Evolutionary conservation across 768 basidiomycete genomes (phyloP), one percentile per base, ranked within the genome.

Genomic region (Psilocybe tampanensis): DNA sequence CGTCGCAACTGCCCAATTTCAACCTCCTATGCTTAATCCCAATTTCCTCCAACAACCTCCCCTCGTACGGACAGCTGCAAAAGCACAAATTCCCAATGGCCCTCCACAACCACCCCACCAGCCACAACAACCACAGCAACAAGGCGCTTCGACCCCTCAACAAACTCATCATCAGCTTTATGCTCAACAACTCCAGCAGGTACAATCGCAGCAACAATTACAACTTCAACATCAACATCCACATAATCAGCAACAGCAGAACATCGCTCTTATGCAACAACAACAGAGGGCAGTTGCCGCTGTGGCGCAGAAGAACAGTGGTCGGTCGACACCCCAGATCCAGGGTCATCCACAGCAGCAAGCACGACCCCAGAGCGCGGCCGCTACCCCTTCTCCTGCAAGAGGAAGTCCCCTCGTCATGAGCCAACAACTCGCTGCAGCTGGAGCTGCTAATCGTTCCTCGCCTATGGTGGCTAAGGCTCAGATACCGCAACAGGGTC

Each of bases 341-440:
- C 75, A 73, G 9, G 69, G 66, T 3, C 73, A 60, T 41, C 62
- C 58, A 39, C 47, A 52, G 22, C 58, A 55, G 26, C 47, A 58
- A 52, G 33, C 58, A 53, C 13, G 51, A 15, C 52, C 49, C 13
- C 60, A 47, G 23, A 47, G 53, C 4, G 24, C 55, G 8, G 53
- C 59, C 8, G 61, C 63, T 15, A 65, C 57, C 12, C 66, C 68
- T 8, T 66, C 70, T 15, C 67, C 70, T 12, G 62, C 63, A 22
- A 71, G 76, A 11, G 69, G 59, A 42, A 79, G 77, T 52, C 80
- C 80, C 0, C 61, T 73, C 58, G 67, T 72, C 11, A 55, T 66
- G 24, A 72, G 69, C 23, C 75, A 74, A 50, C 63, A 66, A 13
- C 55, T 72, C 15, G 66, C 68, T 13, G 65, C 72, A 22, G 57